Percentiles rank a stretch among this genome's conserved stretches.
Conservation (phyloP, 225 moss, liverwort and hornwort species). For the Asterella californica region DNA sequence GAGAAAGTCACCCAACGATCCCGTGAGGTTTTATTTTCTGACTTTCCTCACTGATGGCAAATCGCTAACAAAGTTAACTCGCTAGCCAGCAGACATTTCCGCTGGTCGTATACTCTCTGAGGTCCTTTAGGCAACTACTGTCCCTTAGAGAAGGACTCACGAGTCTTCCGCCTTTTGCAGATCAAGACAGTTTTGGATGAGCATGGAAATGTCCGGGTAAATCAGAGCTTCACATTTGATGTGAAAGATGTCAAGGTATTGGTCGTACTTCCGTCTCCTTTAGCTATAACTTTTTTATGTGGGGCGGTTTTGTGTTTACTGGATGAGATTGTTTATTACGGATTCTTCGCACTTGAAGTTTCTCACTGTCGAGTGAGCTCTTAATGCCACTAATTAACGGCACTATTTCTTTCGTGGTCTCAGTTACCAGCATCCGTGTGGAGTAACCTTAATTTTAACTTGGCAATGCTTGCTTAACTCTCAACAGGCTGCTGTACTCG, state of each 20-base stretch:
- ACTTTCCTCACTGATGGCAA: neutral
- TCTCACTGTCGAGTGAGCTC: neutral
- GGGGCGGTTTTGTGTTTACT: neutral
- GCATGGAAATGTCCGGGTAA: slow-evolving; percentile 58
- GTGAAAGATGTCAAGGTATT: slow-evolving; percentile 72
- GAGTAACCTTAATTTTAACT: neutral
- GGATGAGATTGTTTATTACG: neutral
- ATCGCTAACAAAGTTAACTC: neutral
- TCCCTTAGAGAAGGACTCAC: neutral
- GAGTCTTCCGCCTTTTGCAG: slow-evolving; percentile 23
- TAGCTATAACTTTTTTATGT: neutral
- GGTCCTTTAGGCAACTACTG: neutral
- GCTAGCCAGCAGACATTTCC: neutral
- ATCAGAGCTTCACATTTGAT: slow-evolving; percentile 87
- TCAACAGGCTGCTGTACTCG: slow-evolving; percentile 56
- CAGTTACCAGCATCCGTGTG: neutral
- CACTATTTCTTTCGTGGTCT: neutral
- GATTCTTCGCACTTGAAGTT: neutral
- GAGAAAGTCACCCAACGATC: slow-evolving; percentile 67
- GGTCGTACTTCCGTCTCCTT: neutral
- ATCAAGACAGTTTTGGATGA: slow-evolving; percentile 37
- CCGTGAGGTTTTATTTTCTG: slow-evolving; percentile 42
- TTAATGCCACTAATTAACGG: too few relatives aligned
- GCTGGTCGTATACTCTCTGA: neutral
- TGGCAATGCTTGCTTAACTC: neutral